Base-by-base conservation (phyloP, 1,284 basidiomycete genomes). In the Caloboletus inedulis region DNA sequence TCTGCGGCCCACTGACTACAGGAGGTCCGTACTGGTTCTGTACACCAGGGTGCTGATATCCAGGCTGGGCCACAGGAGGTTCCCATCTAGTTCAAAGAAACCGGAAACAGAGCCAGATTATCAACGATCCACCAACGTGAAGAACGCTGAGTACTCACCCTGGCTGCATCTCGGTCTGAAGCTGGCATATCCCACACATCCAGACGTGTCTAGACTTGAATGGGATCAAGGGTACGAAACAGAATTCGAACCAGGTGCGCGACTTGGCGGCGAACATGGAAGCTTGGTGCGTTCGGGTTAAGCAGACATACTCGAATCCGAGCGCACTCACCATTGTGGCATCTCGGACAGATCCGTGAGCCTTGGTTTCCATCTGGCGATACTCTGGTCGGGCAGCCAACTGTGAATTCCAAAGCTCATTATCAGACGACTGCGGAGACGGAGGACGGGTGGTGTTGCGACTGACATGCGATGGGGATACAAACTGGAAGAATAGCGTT, bases 231-330 rank as follows among this genome's bases (percentile, higher is more conserved):
- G 76, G 79, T 12, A 81, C 69, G 59, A 76, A 78, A 59, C 74
- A 81, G 19, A 81, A 52, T 58, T 80, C 78, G 58, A 81, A 76
- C 79, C 79, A 81, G 14, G 61, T 72, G 50, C 80, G 72, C 4
- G 77, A 70, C 56, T 78, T 81, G 45, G 74, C 77, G 27, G 71
- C 69, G 50, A 73, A 68, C 58, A 76, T 80, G 52, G 76, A 65
- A 7, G 67, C 78, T 80, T 48, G 16, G 39, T 10, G 16, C 4
- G 7, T 6, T 21, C 10, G 23, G 4, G 33, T 19, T 42, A 9
- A 23, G 31, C 33, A 33, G 29, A 30, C 10, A 21, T 0, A 12
- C 7, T 31, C 0, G 9, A 16, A 16, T 37, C 10, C 21, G 13
- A 10, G 16, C 1, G 18, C 16, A 57, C 69, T 43, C 30, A 77